Conservation (phyloP, 306 rosid species). For the Adenanthera pavonina region DNA sequence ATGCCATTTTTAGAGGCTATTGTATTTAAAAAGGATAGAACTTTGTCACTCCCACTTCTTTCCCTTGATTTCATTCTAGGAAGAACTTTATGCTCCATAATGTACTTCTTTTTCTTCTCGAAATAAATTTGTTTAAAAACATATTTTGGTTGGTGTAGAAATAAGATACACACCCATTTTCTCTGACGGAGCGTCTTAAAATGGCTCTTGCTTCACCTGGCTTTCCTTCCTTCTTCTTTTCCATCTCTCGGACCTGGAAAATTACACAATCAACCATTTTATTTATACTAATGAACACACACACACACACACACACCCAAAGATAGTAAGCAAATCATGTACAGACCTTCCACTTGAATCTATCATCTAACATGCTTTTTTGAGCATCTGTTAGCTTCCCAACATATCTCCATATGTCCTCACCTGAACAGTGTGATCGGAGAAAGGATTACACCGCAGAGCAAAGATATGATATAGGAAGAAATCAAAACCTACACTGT, state of each 20-base stretch:
- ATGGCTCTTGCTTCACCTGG: slow-evolving; percentile 98
- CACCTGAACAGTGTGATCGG: slow-evolving; percentile 56
- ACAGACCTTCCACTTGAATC: slow-evolving; percentile 96
- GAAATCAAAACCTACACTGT: slow-evolving; percentile 25
- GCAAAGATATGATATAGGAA: slow-evolving; percentile 9
- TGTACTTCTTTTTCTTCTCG: no score
- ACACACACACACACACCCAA: neutral
- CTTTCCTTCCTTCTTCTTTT: slow-evolving; percentile 94
- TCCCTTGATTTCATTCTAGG: neutral
- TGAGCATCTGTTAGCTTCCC: slow-evolving; percentile 99
- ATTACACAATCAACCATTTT: slow-evolving; percentile 26
- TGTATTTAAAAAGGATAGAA: neutral
- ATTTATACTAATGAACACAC: neutral
- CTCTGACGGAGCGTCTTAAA: slow-evolving; percentile 89
- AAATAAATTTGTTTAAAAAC: no score
- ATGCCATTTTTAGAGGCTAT: neutral
- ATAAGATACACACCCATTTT: slow-evolving; percentile 64
- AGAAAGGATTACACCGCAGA: slow-evolving; percentile 17
- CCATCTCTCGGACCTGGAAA: slow-evolving; percentile 91
- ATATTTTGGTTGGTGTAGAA: neutral
- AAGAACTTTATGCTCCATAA: neutral
- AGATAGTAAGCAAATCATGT: slow-evolving; percentile 6
- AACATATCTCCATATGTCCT: slow-evolving; percentile 96
- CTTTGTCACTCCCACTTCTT: neutral
- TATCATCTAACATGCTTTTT: slow-evolving; percentile 95